Conservation (phyloP, 139 green algal species). For the Klebsormidium nitens region DNA sequence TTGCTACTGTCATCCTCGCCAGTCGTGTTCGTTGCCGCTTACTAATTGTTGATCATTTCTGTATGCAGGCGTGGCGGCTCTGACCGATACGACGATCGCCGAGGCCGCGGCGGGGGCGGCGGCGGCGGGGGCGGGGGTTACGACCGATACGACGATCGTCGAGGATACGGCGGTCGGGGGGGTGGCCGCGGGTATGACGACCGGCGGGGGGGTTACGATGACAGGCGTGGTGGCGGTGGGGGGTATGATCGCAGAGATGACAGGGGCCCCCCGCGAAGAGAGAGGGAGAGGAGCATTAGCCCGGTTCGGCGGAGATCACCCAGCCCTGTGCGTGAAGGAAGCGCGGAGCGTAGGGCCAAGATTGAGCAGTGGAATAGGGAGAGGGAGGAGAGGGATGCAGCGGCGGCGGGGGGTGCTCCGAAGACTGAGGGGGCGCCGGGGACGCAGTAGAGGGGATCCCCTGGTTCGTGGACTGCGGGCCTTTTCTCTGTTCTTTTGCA, state of each 20-base stretch:
- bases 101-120: background rate
- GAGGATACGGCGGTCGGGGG: slow-evolving; percentile 15
- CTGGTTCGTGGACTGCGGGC: no score
- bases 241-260: background rate
- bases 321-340: slow-evolving; percentile 22
- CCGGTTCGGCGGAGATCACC: slow-evolving; percentile 16
- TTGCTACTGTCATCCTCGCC: no score
- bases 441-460: no score
- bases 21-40: no score
- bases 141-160: background rate
- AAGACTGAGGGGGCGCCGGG: no score
- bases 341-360: slow-evolving; percentile 32
- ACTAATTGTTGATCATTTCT: background rate
- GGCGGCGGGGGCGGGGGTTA: slow-evolving; percentile 4
- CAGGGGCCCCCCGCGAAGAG: background rate
- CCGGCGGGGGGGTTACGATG: slow-evolving; percentile 1
- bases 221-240: slow-evolving; percentile 12
- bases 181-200: slow-evolving; percentile 18
- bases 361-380: slow-evolving; percentile 45
- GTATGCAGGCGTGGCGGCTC: background rate
- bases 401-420: no score
- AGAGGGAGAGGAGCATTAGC: slow-evolving; percentile 17
- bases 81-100: background rate
- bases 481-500: no score
- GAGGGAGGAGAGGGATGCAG: slow-evolving; percentile 31